Evolutionary conservation across 805 yeast genomes (phyloP).

Genomic region (Tetrapisispora iriomotensis): DNA sequence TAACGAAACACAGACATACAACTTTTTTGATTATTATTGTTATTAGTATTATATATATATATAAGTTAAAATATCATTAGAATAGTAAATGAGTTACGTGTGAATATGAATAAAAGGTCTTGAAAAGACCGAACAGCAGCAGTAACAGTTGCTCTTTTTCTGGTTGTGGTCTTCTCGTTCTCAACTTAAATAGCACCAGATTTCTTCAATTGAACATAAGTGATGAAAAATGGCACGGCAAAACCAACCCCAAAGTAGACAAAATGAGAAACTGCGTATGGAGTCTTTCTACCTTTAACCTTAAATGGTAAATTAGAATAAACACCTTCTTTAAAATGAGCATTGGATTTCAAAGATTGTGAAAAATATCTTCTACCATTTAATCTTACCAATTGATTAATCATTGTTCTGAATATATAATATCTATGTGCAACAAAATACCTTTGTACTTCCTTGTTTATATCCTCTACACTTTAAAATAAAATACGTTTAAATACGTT

Average conservation of each 20-base stretch:
- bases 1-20: too few relatives aligned
- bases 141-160: background rate
- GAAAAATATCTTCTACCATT: constrained; percentile 42
- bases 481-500: too few relatives aligned
- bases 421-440: too few relatives aligned
- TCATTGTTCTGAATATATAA: too few relatives aligned
- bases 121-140: background rate
- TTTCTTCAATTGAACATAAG: constrained; percentile 79
- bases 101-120: background rate
- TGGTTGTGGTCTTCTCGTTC: background rate
- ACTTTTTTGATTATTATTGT: too few relatives aligned
- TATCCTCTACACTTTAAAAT: too few relatives aligned
- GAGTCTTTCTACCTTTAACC: constrained; percentile 88
- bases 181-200: constrained; percentile 39
- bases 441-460: too few relatives aligned
- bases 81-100: too few relatives aligned
- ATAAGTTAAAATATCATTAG: too few relatives aligned
- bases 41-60: too few relatives aligned
- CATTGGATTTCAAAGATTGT: constrained; percentile 38
- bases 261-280: constrained; percentile 75
- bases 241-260: constrained; percentile 65
- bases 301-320: constrained; percentile 91
- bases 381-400: constrained; percentile 23
- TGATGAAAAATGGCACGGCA: constrained; percentile 69
- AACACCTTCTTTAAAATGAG: constrained; percentile 68